Evolutionary conservation across 2,329 filamentous ascomycete species (phyloP).

Genomic region (Fusarium sp.): DNA sequence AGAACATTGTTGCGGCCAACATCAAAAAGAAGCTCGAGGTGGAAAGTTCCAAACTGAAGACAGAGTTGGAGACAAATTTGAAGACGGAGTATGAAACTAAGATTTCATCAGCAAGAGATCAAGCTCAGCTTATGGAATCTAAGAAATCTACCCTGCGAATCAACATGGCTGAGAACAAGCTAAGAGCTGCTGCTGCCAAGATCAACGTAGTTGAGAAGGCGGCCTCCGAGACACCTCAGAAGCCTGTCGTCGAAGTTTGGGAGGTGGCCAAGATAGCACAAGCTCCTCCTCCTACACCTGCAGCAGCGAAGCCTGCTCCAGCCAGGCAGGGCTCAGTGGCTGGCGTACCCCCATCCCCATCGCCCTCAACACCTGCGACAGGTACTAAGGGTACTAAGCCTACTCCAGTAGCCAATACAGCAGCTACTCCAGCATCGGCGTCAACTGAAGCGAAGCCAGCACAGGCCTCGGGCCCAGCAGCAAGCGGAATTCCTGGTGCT

Average conservation of each 20-base stretch:
- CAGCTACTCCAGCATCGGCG: slow-evolving; percentile 26
- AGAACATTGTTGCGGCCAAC: slow-evolving; percentile 70
- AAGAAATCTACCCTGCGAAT: slow-evolving; percentile 81
- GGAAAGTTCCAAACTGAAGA: slow-evolving; percentile 71
- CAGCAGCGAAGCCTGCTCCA: slow-evolving; percentile 44
- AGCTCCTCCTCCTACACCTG: slow-evolving; percentile 47
- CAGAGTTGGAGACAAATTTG: slow-evolving; percentile 63
- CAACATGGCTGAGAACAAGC: slow-evolving; percentile 82
- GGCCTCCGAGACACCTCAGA: slow-evolving; percentile 85
- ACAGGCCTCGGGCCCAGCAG: slow-evolving; percentile 31
- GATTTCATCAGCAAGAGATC: slow-evolving; percentile 66
- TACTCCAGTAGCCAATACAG: slow-evolving; percentile 29
- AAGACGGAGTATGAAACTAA: slow-evolving; percentile 69
- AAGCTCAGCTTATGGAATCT: slow-evolving; percentile 78
- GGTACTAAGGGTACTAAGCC: slow-evolving; percentile 25
- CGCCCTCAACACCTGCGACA: slow-evolving; percentile 41
- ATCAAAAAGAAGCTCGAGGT: slow-evolving; percentile 78
- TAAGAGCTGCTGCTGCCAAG: slow-evolving; percentile 75
- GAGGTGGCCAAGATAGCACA: slow-evolving; percentile 74
- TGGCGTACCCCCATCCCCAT: slow-evolving; percentile 42
- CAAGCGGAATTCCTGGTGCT: slow-evolving; percentile 42
- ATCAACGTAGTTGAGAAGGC: slow-evolving; percentile 84
- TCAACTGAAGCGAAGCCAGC: slow-evolving; percentile 34
- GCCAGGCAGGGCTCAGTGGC: slow-evolving; percentile 42
- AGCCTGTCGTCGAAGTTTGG: slow-evolving; percentile 89